Evolutionary conservation across 331 rosid species (phyloP).

Genomic region (Rhamnella rubrinervis): DNA sequence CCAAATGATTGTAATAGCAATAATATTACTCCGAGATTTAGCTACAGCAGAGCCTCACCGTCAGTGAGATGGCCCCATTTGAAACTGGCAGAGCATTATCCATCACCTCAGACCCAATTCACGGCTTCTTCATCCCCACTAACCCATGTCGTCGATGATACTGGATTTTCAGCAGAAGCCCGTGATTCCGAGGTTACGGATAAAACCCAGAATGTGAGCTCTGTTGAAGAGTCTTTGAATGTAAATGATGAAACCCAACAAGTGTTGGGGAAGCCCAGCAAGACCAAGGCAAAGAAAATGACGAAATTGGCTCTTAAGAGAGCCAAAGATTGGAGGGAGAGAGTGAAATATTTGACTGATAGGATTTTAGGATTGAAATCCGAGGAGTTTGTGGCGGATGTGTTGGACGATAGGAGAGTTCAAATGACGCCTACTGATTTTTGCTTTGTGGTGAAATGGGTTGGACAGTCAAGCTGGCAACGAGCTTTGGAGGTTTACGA

Average conservation of each 20-base stretch:
- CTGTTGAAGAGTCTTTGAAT: constrained; percentile 18
- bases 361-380: constrained; percentile 62
- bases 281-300: constrained; percentile 62
- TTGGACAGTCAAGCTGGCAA: constrained; percentile 76
- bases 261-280: constrained; percentile 57
- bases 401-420: constrained; percentile 68
- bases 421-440: constrained; percentile 87
- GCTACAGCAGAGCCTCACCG: constrained; percentile 86
- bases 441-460: constrained; percentile 90
- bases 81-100: constrained; percentile 51
- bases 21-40: constrained; percentile 37
- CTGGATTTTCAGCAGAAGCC: constrained; percentile 16
- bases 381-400: constrained; percentile 79
- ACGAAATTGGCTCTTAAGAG: constrained; percentile 67
- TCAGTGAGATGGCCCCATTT: constrained; percentile 75
- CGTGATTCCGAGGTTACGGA: constrained; percentile 33
- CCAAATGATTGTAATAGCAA: constrained; percentile 10
- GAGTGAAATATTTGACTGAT: constrained; percentile 67
- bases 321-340: constrained; percentile 91
- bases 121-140: constrained; percentile 29
- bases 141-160: constrained; percentile 27
- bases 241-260: constrained; percentile 45
- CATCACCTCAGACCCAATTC: constrained; percentile 41
- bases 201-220: constrained; percentile 21
- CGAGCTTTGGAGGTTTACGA: constrained; percentile 92